Conservation (phyloP, 169 alveolate genomes). For the Plasmodium fragile region DNA sequence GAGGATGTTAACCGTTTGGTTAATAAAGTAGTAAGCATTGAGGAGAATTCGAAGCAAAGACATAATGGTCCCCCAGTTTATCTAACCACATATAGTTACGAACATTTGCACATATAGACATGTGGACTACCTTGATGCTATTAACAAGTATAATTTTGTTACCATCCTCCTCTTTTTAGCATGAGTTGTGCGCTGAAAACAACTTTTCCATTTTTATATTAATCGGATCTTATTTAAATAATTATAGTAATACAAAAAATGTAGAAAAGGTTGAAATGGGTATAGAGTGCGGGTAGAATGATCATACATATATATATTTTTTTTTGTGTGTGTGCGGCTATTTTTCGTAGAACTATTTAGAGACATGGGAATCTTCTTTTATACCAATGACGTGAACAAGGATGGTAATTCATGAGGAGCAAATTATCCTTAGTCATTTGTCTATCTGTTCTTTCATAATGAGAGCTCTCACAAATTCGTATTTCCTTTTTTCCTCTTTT, state of each 20-base stretch:
- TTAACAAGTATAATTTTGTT: neutral
- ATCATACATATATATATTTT: neutral
- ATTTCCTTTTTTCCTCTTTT: conserved; percentile 20
- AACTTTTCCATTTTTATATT: conserved; percentile 47
- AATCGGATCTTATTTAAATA: conserved; percentile 67
- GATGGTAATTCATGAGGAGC: conserved; percentile 29
- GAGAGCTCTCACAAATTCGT: neutral
- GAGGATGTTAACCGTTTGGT: conserved; percentile 28
- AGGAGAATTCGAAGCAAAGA: neutral
- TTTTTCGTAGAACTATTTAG: conserved; percentile 18
- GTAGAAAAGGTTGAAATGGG: conserved; percentile 22
- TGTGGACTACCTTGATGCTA: neutral
- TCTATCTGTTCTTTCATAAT: neutral
- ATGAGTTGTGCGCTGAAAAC: conserved; percentile 50
- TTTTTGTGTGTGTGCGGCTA: neutral
- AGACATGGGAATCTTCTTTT: conserved; percentile 67
- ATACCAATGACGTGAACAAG: conserved; percentile 28
- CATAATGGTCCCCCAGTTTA: neutral
- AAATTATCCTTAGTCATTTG: neutral
- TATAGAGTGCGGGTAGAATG: neutral
- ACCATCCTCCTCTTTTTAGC: conserved; percentile 9
- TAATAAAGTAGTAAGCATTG: conserved; percentile 27
- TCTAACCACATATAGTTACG: neutral
- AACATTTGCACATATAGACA: neutral
- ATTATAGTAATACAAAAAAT: conserved; percentile 40